Conservation (phyloP, 129 eudicot species). For the Arctium minus region DNA sequence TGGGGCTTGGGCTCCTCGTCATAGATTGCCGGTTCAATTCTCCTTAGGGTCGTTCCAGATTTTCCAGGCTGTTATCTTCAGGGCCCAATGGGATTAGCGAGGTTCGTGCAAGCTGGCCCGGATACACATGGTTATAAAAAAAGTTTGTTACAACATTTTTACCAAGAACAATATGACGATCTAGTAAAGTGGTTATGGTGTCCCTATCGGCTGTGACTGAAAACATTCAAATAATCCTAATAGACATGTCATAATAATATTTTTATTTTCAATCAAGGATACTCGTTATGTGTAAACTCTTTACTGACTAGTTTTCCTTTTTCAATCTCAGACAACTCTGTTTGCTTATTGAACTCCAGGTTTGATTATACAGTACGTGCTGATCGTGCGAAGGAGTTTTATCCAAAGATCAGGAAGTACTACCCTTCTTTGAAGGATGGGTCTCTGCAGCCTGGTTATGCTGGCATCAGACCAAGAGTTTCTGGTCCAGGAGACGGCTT, state of each 20-base stretch:
- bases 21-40: no score
- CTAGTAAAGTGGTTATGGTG: not conserved
- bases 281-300: not conserved
- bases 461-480: constrained; percentile 84
- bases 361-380: constrained; percentile 69
- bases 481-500: constrained; percentile 61
- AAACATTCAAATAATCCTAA: not conserved
- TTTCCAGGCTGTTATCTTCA: no score
- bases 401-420: constrained; percentile 74
- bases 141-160: no score
- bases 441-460: constrained; percentile 76
- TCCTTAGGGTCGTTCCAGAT: no score
- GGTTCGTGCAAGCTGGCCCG: no score
- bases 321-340: not conserved
- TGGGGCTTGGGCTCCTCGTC: no score
- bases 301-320: not conserved
- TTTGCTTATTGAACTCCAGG: constrained; percentile 34
- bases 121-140: no score
- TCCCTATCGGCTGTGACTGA: not conserved
- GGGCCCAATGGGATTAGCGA: no score
- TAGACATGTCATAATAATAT: no score
- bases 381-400: constrained; percentile 64
- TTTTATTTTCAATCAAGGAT: not conserved
- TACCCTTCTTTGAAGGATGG: constrained; percentile 71
- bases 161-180: not conserved